Percentiles rank a stretch among this genome's conserved stretches.
phyloP scores from a whole-genome alignment of 441 rosid genomes.

The Capsella rubella region DNA sequence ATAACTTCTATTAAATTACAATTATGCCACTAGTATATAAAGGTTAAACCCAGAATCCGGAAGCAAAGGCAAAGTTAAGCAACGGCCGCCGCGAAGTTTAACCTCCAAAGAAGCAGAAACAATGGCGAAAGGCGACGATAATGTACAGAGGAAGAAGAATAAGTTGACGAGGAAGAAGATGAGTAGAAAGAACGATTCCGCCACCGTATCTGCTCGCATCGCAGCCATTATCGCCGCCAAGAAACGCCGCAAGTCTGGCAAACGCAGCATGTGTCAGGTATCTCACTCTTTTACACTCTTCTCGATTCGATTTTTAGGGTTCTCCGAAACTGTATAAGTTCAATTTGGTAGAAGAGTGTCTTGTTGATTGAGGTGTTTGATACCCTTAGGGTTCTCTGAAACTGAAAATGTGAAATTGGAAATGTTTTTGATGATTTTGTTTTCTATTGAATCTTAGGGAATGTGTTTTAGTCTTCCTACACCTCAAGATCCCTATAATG shows the following conservation, averaged over 20 bases:
- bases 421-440: background rate
- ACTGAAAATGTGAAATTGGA: background rate
- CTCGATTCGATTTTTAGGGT: background rate
- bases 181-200: slow-evolving; percentile 51
- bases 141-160: slow-evolving; percentile 67
- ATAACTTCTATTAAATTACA: background rate
- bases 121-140: slow-evolving; percentile 89
- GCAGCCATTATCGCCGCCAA: slow-evolving; percentile 88
- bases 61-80: slow-evolving; percentile 11
- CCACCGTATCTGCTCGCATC: slow-evolving; percentile 70
- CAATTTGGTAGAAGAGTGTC: background rate
- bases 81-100: slow-evolving; percentile 41
- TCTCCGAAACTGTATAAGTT: background rate
- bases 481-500: slow-evolving; percentile 82
- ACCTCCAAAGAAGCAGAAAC: slow-evolving; percentile 17
- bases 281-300: background rate
- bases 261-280: slow-evolving; percentile 85
- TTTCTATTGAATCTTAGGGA: slow-evolving; percentile 53
- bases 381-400: background rate
- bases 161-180: slow-evolving; percentile 68
- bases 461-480: slow-evolving; percentile 96
- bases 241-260: slow-evolving; percentile 83
- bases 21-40: background rate
- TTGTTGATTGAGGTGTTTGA: background rate
- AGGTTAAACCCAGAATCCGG: background rate